Percentiles rank a stretch among this genome's conserved stretches.
phyloP scores from a whole-genome alignment of 2,329 filamentous ascomycete species.

The Cladosporium sp. region DNA sequence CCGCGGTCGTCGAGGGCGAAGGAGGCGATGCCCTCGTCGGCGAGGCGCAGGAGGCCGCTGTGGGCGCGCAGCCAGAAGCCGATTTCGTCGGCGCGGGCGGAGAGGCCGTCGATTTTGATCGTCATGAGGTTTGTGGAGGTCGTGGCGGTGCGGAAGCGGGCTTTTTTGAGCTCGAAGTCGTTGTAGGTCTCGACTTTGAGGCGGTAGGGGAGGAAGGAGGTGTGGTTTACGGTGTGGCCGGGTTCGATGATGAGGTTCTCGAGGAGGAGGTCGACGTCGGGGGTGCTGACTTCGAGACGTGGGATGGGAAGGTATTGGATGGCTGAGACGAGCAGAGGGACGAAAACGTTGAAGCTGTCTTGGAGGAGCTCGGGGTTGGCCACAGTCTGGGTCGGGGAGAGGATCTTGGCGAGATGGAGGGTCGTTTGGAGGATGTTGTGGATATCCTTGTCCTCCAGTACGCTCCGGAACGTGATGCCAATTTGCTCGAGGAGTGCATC shows the following conservation, averaged over 20 bases:
- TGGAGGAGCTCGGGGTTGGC: constrained; percentile 66
- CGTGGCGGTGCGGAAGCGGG: constrained; percentile 64
- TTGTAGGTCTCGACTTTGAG: constrained; percentile 78
- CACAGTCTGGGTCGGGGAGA: constrained; percentile 59
- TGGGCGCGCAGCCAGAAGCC: constrained; percentile 85
- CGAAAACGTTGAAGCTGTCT: constrained; percentile 72
- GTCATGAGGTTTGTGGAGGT: constrained; percentile 60
- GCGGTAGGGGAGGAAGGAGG: constrained; percentile 82
- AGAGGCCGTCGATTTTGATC: constrained; percentile 74
- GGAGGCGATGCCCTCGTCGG: constrained; percentile 77
- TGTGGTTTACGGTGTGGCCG: constrained; percentile 73
- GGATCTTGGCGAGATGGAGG: constrained; percentile 59
- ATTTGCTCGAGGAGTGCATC: constrained; percentile 65
- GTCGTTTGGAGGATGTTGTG: constrained; percentile 62
- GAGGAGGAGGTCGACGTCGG: constrained; percentile 74
- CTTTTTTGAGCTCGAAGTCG: constrained; percentile 78
- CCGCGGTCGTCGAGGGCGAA: constrained; percentile 82
- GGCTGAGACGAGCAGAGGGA: constrained; percentile 68
- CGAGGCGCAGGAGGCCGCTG: constrained; percentile 65
- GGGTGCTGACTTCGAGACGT: constrained; percentile 77
- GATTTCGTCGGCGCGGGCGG: constrained; percentile 75
- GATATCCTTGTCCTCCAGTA: constrained; percentile 66
- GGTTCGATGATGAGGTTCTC: constrained; percentile 91
- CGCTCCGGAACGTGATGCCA: constrained; percentile 60
- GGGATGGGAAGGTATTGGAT: constrained; percentile 88